Conservation (phyloP, 1,139 yeast genomes). For the Scheffersomyces cryptocercus region DNA sequence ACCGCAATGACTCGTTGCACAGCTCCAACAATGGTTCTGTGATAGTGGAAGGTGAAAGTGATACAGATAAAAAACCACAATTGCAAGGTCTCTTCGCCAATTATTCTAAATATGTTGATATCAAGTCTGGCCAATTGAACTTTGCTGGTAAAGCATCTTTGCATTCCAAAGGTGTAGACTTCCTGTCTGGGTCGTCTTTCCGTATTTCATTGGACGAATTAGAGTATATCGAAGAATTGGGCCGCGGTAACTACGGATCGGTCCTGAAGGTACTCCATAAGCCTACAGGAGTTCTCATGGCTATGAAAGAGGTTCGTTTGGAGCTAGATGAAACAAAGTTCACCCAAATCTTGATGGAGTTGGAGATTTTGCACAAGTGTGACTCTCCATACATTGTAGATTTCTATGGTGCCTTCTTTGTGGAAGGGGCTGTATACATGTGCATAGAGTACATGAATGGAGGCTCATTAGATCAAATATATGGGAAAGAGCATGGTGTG, state of each 20-base stretch:
- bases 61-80: slow-evolving; percentile 20
- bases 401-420: slow-evolving; percentile 95
- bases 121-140: slow-evolving; percentile 86
- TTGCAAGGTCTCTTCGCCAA: slow-evolving; percentile 70
- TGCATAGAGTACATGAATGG: slow-evolving; percentile 99
- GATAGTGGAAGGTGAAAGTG: not conserved
- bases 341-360: slow-evolving; percentile 92
- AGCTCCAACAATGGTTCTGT: slow-evolving; percentile 4
- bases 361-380: slow-evolving; percentile 90
- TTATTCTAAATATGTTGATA: slow-evolving; percentile 84
- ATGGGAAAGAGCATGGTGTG: slow-evolving; percentile 69
- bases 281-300: slow-evolving; percentile 93
- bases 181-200: slow-evolving; percentile 84
- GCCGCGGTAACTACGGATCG: slow-evolving; percentile 94
- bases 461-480: slow-evolving; percentile 87
- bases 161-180: slow-evolving; percentile 89
- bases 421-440: slow-evolving; percentile 97
- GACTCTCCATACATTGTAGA: slow-evolving; percentile 89
- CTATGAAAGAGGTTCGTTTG: slow-evolving; percentile 93
- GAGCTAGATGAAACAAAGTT: slow-evolving; percentile 91
- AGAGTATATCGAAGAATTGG: slow-evolving; percentile 82
- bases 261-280: slow-evolving; percentile 90
- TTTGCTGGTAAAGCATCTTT: slow-evolving; percentile 92
- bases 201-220: slow-evolving; percentile 84
- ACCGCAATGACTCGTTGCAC: not conserved